phyloP scores from a whole-genome alignment of 1,284 basidiomycete species.

The Laetiporus sulphureus region DNA sequence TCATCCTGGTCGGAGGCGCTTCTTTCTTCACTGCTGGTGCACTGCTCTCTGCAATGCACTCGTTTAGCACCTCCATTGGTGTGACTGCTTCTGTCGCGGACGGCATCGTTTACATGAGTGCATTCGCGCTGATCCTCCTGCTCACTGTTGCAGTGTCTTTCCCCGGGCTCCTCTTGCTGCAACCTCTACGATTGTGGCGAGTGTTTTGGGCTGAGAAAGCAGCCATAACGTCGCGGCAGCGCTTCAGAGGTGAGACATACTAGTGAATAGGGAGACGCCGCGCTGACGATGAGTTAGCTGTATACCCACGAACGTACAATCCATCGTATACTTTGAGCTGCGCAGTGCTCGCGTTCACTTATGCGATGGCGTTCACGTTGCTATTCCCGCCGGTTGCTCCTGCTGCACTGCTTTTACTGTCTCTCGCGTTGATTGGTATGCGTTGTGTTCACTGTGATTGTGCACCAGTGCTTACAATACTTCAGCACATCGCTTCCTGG shows the following conservation, averaged over 20 bases:
- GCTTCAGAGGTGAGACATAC: conserved; percentile 58
- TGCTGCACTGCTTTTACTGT: conserved; percentile 58
- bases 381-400: conserved; percentile 75
- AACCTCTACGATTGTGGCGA: conserved; percentile 55
- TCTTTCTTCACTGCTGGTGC: conserved; percentile 65
- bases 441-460: not conserved
- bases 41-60: conserved; percentile 57
- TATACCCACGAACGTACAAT: conserved; percentile 67
- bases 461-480: not conserved
- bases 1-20: conserved; percentile 46
- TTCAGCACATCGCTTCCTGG: conserved; percentile 65
- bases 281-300: conserved; percentile 35
- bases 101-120: conserved; percentile 66
- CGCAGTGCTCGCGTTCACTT: conserved; percentile 61
- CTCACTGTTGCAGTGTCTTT: conserved; percentile 64
- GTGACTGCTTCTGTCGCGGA: conserved; percentile 48
- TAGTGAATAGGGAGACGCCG: conserved; percentile 6
- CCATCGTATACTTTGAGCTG: conserved; percentile 60
- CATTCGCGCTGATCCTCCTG: conserved; percentile 55
- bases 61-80: conserved; percentile 39
- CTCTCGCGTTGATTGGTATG: conserved; percentile 65
- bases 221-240: conserved; percentile 68
- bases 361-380: conserved; percentile 64
- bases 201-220: conserved; percentile 46
- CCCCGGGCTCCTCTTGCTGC: conserved; percentile 65